A percentile compares a stretch with the other conserved stretches of the same genome.
Evolutionary conservation across 2,329 filamentous ascomycete species (phyloP).

Genomic region (Arthrocladium fulminans): DNA sequence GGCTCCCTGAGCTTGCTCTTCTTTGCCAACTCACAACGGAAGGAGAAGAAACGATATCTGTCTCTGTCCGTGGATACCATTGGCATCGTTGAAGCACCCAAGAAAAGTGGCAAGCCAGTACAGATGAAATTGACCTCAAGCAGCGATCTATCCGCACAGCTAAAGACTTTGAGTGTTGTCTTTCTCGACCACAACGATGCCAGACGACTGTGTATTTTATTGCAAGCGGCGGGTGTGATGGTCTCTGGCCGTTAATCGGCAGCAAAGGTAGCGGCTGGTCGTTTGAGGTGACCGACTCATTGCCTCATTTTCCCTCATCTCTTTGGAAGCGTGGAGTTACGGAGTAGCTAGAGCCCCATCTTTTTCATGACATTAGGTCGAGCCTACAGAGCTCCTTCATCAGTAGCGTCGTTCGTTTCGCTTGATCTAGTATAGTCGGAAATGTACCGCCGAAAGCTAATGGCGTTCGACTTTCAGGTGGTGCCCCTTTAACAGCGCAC

Average conservation of each 20-base stretch:
- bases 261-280: too few species aligned
- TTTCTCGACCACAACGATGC: constrained; percentile 34
- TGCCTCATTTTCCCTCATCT: not conserved
- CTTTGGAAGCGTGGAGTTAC: too few species aligned
- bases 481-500: not conserved
- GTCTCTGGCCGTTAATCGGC: not conserved
- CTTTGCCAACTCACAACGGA: constrained; percentile 36
- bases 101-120: constrained; percentile 32
- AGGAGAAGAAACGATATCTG: constrained; percentile 33
- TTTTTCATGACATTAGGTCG: too few species aligned
- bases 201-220: constrained; percentile 13
- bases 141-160: constrained; percentile 33
- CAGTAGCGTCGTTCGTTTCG: too few species aligned
- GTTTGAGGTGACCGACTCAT: not conserved
- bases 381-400: too few species aligned
- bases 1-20: constrained; percentile 22
- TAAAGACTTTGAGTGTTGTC: constrained; percentile 31
- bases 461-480: not conserved
- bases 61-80: constrained; percentile 35
- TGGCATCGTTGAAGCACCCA: constrained; percentile 30
- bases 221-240: constrained; percentile 4
- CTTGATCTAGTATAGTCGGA: not conserved
- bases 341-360: too few species aligned
- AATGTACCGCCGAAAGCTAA: not conserved
- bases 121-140: constrained; percentile 32